phyloP scores from a whole-genome alignment of 345 rosid genomes.

The Brassica cretica region DNA sequence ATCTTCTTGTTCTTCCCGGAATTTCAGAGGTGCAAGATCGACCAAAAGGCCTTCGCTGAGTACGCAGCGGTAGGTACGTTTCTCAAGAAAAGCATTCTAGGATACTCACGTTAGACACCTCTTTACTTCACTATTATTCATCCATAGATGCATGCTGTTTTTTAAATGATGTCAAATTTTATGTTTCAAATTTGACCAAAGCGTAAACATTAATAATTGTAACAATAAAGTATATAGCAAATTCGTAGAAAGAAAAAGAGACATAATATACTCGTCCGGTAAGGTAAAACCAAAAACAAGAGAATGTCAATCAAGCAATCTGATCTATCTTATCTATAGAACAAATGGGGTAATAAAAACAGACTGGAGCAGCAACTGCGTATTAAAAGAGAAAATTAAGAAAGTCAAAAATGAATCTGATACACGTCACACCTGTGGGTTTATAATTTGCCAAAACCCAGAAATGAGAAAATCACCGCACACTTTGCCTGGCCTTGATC shows the following conservation, averaged over 20 bases:
- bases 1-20: neutral
- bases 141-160: neutral
- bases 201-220: neutral
- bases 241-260: conserved; percentile 1
- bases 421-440: conserved; percentile 12
- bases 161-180: neutral
- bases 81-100: neutral
- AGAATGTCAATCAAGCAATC: conserved; percentile 14
- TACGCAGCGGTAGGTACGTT: neutral
- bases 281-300: conserved; percentile 20
- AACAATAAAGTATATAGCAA: no score
- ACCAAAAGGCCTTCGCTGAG: conserved; percentile 1
- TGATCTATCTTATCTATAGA: conserved; percentile 20
- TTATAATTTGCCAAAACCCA: neutral
- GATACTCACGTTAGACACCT: neutral
- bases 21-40: conserved; percentile 2
- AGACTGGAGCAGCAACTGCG: conserved; percentile 13
- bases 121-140: neutral
- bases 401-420: conserved; percentile 18
- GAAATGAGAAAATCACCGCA: conserved; percentile 47
- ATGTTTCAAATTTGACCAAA: neutral
- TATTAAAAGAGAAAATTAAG: conserved; percentile 6
- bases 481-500: conserved; percentile 85
- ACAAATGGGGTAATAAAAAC: neutral
- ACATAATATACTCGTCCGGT: conserved; percentile 9